Evolutionary conservation across 805 yeast genomes (phyloP), one percentile per base, ranked within the genome.

Genomic region (Kurtzmaniella cleridarum): DNA sequence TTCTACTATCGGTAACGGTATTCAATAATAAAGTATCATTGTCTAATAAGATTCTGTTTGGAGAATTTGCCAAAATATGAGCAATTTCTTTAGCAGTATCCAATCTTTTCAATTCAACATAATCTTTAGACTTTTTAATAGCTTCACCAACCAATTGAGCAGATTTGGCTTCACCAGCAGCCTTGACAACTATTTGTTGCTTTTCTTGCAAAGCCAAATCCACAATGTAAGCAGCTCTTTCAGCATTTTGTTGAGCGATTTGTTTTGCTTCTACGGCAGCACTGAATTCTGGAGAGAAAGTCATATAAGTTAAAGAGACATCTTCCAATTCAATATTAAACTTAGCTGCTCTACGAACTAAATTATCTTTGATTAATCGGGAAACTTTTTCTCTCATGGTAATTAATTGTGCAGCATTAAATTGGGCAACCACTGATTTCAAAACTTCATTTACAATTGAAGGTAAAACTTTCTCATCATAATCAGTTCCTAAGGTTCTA

Each of bases 61-160:
- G 96, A 42, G 96, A 87, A 52, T 70, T 71, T 27, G 96, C 77
- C 55, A 93, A 69, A 30, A 91, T 87, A 26, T 66, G 71, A 32
- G 98, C 97, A 62, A 93, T 93, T 57, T 93, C 98, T 57, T 90
- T 79, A 14, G 98, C 98, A 33, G 98, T 93, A 60, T 91, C 98
- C 60, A 93, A 78, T 67, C 97, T 83, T 73, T 91, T 93, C 66
- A 93, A 78, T 63, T 93, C 98, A 36, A 93, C 95, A 62, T 93
- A 93, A 62, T 91, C 98, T 64, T 77, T 85, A 17, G 95, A 85
- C 66, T 91, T 93, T 73, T 91, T 93, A 64, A 93, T 91, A 39
- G 98, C 98, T 49, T 93, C 98, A 79, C 98, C 98, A 69, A 93
- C 89, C 69, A 93, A 81, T 64, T 90, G 95, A 27, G 98, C 98